Evolutionary conservation across 176 grass and related monocot genomes (phyloP).

Genomic region (Rhipidocladum racemiflorum): DNA sequence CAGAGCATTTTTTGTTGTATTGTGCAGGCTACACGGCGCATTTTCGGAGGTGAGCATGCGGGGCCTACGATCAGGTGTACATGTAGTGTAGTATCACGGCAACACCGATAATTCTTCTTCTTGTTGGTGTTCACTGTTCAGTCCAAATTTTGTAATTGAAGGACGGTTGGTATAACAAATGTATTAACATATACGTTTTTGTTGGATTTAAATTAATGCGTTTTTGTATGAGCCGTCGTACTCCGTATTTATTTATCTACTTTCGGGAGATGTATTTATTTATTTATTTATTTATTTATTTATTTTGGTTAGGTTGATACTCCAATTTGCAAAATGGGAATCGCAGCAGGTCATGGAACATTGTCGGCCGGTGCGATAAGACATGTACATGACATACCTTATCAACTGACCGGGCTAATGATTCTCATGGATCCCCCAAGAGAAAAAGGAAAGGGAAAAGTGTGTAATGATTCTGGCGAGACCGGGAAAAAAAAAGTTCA

Average conservation of each 20-base stretch:
- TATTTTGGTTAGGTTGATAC: neutral
- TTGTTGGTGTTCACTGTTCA: neutral
- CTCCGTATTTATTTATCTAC: neutral
- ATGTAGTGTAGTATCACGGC: neutral
- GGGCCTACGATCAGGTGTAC: neutral
- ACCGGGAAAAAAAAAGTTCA: neutral
- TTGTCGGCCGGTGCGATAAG: constrained; percentile 16
- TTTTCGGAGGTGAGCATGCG: neutral
- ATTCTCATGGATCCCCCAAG: neutral
- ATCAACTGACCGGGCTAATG: neutral
- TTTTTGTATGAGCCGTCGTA: neutral
- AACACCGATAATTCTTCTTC: neutral
- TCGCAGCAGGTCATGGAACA: constrained; percentile 1
- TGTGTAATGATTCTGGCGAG: constrained; percentile 24
- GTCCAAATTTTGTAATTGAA: neutral
- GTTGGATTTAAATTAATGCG: neutral
- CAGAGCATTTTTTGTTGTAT: neutral
- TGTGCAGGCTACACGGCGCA: neutral
- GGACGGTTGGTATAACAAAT: constrained; percentile 12
- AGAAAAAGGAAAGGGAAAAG: neutral
- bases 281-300: no score
- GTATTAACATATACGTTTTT: neutral
- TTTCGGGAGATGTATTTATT: no score
- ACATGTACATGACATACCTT: constrained; percentile 10
- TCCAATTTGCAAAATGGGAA: neutral